Percentiles rank a stretch among this genome's conserved stretches.
Evolutionary conservation across 176 grass and related monocot species (phyloP).

Genomic region (Lolium multiflorum): DNA sequence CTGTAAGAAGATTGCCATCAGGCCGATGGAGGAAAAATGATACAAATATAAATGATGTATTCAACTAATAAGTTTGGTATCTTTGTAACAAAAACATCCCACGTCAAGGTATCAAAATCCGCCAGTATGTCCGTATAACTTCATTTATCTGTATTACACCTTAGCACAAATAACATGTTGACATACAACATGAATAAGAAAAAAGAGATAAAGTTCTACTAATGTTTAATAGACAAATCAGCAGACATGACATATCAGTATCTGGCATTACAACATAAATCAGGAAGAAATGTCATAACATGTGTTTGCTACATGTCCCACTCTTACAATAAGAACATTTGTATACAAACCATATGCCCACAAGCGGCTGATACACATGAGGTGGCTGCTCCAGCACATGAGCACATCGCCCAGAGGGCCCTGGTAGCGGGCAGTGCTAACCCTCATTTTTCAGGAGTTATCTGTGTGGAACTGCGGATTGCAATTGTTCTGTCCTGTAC

Average conservation of each 20-base stretch:
- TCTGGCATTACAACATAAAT: neutral
- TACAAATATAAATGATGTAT: conserved; percentile 13
- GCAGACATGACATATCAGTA: neutral
- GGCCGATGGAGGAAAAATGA: conserved; percentile 3
- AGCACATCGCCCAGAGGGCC: too few species aligned
- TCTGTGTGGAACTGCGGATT: neutral
- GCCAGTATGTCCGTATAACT: conserved; percentile 15
- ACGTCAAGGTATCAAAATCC: neutral
- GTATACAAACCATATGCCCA: neutral
- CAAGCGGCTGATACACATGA: neutral
- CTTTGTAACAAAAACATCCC: neutral
- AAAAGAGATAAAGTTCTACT: neutral
- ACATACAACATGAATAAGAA: neutral
- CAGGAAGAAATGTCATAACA: neutral
- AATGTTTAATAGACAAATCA: neutral
- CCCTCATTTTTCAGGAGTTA: neutral
- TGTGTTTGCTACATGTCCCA: neutral
- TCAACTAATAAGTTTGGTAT: neutral
- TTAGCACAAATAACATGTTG: neutral
- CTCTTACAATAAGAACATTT: neutral
- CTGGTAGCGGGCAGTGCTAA: too few species aligned
- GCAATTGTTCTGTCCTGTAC: neutral
- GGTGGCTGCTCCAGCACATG: too few species aligned
- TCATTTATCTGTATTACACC: neutral
- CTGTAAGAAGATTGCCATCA: conserved; percentile 44